Evolutionary conservation across 495 filamentous ascomycete genomes (phyloP).

Genomic region (Pseudoneurospora amorphoporcata): DNA sequence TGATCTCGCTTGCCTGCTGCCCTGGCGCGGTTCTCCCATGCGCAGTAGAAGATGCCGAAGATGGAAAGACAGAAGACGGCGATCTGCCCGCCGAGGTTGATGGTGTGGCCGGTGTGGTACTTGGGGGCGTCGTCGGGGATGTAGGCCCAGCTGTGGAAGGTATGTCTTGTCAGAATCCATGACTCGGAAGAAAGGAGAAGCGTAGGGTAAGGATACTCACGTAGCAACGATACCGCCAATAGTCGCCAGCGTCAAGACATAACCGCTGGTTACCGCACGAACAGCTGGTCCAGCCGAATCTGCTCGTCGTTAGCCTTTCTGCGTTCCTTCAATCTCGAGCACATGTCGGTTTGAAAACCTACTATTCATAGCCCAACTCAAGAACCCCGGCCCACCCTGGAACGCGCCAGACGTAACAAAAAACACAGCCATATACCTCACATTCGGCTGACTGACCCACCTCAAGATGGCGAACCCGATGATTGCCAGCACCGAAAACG

Average conservation of each 20-base stretch:
- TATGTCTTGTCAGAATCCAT: background rate
- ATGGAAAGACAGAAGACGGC: constrained; percentile 29
- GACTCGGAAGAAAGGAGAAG: background rate
- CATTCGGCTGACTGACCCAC: constrained; percentile 15
- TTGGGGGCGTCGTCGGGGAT: constrained; percentile 35
- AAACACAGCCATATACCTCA: constrained; percentile 35
- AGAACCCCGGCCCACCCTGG: constrained; percentile 42
- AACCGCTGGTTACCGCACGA: constrained; percentile 43
- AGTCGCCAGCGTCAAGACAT: constrained; percentile 45
- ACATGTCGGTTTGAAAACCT: background rate
- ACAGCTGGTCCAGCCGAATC: constrained; percentile 45
- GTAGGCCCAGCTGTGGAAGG: constrained; percentile 40
- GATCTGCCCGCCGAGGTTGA: constrained; percentile 45
- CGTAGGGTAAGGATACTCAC: constrained; percentile 14
- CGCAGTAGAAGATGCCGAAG: constrained; percentile 42
- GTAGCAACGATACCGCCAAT: constrained; percentile 47
- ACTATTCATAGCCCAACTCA: constrained; percentile 48
- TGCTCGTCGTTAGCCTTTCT: background rate
- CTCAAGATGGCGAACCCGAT: constrained; percentile 30
- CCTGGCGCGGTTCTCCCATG: constrained; percentile 41
- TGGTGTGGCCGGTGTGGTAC: constrained; percentile 46
- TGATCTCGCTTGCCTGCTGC: constrained; percentile 40
- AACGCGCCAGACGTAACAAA: constrained; percentile 42
- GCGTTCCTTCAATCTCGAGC: background rate
- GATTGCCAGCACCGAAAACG: constrained; percentile 35